Conservation (phyloP, 371 early-diverging fungal genomes). For the Conidiobolus incongruus region DNA sequence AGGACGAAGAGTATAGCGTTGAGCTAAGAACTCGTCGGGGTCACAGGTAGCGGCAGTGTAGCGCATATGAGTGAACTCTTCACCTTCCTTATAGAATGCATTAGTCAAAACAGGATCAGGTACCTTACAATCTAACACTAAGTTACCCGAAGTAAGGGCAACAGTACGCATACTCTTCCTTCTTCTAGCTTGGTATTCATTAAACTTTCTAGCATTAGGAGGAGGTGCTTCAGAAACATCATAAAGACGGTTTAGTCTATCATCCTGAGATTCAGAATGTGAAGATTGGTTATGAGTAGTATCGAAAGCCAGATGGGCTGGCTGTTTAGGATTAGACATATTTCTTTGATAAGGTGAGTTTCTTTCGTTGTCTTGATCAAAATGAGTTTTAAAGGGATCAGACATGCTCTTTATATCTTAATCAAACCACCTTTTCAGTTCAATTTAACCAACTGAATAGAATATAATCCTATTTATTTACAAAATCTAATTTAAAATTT, state of each 20-base stretch:
- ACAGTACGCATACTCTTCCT: slow-evolving; percentile 15
- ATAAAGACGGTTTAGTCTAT: neutral
- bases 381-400: neutral
- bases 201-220: neutral
- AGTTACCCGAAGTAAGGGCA: slow-evolving; percentile 35
- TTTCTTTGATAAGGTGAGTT: neutral
- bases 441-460: too few species aligned
- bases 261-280: neutral
- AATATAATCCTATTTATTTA: too few species aligned
- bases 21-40: slow-evolving; percentile 50
- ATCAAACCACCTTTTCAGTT: neutral
- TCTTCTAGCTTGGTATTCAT: slow-evolving; percentile 1
- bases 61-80: slow-evolving; percentile 51
- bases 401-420: neutral
- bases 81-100: slow-evolving; percentile 17
- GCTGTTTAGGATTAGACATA: too few species aligned
- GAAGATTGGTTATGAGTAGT: neutral
- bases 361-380: neutral
- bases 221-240: slow-evolving; percentile 1
- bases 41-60: slow-evolving; percentile 69
- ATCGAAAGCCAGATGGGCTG: neutral
- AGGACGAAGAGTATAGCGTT: slow-evolving; percentile 58
- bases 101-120: slow-evolving; percentile 24
- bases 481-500: too few species aligned
- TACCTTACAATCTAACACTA: slow-evolving; percentile 42